phyloP scores from a whole-genome alignment of 2,329 filamentous ascomycete genomes.

The Cryphonectria nitschkei region DNA sequence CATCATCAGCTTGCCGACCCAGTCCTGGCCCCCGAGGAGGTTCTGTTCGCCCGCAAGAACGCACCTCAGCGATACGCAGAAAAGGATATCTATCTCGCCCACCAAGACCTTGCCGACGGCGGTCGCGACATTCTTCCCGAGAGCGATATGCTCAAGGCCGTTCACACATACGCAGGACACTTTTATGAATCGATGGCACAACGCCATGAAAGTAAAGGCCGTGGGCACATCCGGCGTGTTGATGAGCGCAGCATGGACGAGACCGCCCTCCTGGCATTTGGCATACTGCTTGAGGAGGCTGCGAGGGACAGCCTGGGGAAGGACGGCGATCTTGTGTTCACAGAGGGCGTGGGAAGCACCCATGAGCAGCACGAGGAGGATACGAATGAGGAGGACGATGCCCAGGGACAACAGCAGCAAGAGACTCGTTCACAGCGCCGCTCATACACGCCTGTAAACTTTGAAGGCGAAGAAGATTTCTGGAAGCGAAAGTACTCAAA shows the following conservation, averaged over 20 bases:
- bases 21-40: slow-evolving; percentile 67
- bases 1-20: slow-evolving; percentile 38
- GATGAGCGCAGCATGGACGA: slow-evolving; percentile 73
- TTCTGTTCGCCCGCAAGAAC: slow-evolving; percentile 66
- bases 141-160: slow-evolving; percentile 68
- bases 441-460: slow-evolving; percentile 22
- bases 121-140: slow-evolving; percentile 61
- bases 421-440: slow-evolving; percentile 4
- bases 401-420: neutral
- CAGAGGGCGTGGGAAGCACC: slow-evolving; percentile 55
- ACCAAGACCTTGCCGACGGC: slow-evolving; percentile 57
- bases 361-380: slow-evolving; percentile 18
- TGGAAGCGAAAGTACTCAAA: slow-evolving; percentile 36
- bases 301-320: slow-evolving; percentile 63
- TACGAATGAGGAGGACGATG: neutral
- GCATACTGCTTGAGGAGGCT: slow-evolving; percentile 75
- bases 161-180: slow-evolving; percentile 70
- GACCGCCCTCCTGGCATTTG: slow-evolving; percentile 75
- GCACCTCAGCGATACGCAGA: slow-evolving; percentile 72
- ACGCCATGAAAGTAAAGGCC: slow-evolving; percentile 17
- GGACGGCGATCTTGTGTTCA: slow-evolving; percentile 72
- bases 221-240: slow-evolving; percentile 36
- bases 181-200: slow-evolving; percentile 58
- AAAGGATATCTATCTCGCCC: slow-evolving; percentile 71
- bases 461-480: slow-evolving; percentile 29